A percentile compares a stretch with the other conserved stretches of the same genome.
Conservation (phyloP, 2,329 filamentous ascomycete genomes). For the Microsporum canis region DNA sequence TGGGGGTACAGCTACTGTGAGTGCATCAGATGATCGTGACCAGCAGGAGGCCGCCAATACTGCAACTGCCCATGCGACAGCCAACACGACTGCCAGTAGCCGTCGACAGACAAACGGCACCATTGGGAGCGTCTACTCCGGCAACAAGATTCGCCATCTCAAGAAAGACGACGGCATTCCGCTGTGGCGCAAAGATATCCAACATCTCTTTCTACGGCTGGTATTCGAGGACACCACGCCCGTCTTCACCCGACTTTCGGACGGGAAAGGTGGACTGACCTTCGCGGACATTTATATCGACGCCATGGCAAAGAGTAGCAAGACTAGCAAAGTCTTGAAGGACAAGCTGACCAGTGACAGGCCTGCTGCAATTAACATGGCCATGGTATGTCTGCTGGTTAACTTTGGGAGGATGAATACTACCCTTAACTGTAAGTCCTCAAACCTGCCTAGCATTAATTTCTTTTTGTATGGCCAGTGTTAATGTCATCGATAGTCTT, state of each 20-base stretch:
- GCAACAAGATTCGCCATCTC: conserved; percentile 55
- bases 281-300: conserved; percentile 98
- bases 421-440: conserved; percentile 77
- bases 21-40: background rate
- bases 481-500: conserved; percentile 57
- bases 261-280: conserved; percentile 57
- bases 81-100: conserved; percentile 35
- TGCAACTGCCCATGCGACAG: background rate
- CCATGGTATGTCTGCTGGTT: conserved; percentile 95
- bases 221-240: conserved; percentile 50
- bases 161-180: conserved; percentile 58
- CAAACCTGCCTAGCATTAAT: conserved; percentile 1
- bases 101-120: conserved; percentile 54
- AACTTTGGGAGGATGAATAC: conserved; percentile 99
- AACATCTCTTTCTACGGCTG: conserved; percentile 51
- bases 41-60: background rate
- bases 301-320: conserved; percentile 96
- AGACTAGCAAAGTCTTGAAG: conserved; percentile 95
- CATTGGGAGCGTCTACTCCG: conserved; percentile 55
- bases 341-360: conserved; percentile 91
- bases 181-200: conserved; percentile 56
- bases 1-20: background rate
- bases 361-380: conserved; percentile 91
- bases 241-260: conserved; percentile 88
- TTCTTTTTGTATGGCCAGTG: background rate